A percentile compares a stretch with the other conserved stretches of the same genome.
phyloP scores from a whole-genome alignment of 2,329 filamentous ascomycete species.

The Botrytis porri region DNA sequence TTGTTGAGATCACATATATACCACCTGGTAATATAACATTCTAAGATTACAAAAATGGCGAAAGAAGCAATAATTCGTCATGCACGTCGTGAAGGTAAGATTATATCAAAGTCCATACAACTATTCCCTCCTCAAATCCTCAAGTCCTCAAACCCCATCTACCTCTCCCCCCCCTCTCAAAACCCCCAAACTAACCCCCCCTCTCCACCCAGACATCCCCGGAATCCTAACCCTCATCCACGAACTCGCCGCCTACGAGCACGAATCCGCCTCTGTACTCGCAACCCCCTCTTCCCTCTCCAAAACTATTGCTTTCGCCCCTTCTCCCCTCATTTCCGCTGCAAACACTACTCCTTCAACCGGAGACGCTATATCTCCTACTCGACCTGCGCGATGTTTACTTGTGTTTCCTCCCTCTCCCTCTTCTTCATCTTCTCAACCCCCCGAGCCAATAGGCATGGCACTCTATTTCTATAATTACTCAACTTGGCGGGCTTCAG shows the following conservation, averaged over 20 bases:
- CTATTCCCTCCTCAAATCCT: not conserved
- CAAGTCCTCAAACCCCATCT: not conserved
- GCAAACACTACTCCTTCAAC: constrained; percentile 43
- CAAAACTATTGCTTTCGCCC: constrained; percentile 75
- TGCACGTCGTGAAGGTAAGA: constrained; percentile 14
- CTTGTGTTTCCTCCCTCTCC: constrained; percentile 48
- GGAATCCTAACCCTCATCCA: constrained; percentile 78
- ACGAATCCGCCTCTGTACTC: constrained; percentile 68
- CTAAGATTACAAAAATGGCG: not conserved
- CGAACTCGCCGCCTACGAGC: constrained; percentile 85
- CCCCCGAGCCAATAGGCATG: constrained; percentile 60
- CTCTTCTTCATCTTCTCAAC: constrained; percentile 40
- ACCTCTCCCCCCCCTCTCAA: not conserved
- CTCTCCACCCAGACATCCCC: constrained; percentile 61
- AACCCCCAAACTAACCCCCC: not conserved
- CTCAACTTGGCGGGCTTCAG: constrained; percentile 82
- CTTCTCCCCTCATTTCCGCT: constrained; percentile 43
- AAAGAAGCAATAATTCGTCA: constrained; percentile 11
- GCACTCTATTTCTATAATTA: constrained; percentile 96
- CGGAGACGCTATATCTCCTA: constrained; percentile 53
- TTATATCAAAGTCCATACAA: not conserved
- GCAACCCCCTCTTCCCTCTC: constrained; percentile 73
- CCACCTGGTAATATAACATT: not conserved
- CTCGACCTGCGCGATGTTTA: constrained; percentile 71
- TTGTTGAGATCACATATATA: not conserved